Base-by-base conservation (phyloP, 202 grass and related monocot genomes). In the Sporobolus alterniflorus region DNA sequence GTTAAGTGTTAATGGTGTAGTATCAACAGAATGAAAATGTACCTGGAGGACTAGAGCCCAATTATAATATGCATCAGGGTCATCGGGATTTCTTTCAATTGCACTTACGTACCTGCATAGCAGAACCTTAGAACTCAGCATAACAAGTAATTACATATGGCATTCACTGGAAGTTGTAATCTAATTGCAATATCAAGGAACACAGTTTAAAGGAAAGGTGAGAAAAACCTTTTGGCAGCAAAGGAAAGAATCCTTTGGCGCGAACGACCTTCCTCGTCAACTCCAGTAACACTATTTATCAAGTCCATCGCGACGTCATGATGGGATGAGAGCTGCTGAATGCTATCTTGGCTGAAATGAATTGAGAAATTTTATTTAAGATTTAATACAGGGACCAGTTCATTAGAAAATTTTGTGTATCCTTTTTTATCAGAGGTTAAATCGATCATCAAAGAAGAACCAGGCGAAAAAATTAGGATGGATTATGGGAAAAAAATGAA, bases 41-140 rank as follows among this genome's bases (percentile, higher is more conserved):
- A 99, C 97, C 93, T 99, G 97, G 48, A 99, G 93, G 54, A 99
- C 97, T 71, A 99, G 88, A 61, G 97, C 97, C 97, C 97, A 99
- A 48, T 99, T 99, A 82, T 99, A 99, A 81, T 96, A 96, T 69
- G 97, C 97, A 85, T 99, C 93, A 70, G 94, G 97, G 31, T 99
- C 97, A 54, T 96, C 91, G 16, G 91, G 86, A 92, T 99, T 99
- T 85, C 89, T 94, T 86, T 99, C 93, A 84, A 94, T 99, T 66
- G 97, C 93, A 89, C 54, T 94, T 72, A 94, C 80, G 78, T 99
- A 99, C 86, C 97, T 99, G 80, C 54, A 89, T 46, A 81, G 81
- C 32, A 87, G 44, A 80, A 64, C 57, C 15, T 56, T 75, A 83
- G 79, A 43, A 83, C 6, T 70, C 18, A 18, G 59, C 34, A 33